These are phyloP conservation scores for Apostasia shenzhenica DNA, from an alignment of 106 monocot genomes.

Conservation along the genomic window DNA sequence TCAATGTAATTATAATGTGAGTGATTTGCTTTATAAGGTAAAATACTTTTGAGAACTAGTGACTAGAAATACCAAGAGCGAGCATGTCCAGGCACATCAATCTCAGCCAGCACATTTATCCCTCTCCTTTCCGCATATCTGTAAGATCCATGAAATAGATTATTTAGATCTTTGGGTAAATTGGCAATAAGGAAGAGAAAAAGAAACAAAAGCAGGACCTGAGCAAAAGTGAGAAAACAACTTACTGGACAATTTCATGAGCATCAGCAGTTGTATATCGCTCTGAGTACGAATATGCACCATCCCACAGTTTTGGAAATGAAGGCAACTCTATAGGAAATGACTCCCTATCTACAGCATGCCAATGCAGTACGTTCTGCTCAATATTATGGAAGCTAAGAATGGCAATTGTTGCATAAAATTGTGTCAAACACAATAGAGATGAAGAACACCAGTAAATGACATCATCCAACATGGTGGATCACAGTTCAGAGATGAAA, in stretches of 20 bases:
- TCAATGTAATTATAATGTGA: background rate
- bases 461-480: too few relatives aligned
- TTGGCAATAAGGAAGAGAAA: background rate
- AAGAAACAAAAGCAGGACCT: background rate
- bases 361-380: slow-evolving; percentile 99
- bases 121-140: slow-evolving; percentile 86
- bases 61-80: slow-evolving; percentile 57
- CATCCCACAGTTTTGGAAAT: slow-evolving; percentile 86
- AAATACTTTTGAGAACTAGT: background rate
- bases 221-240: slow-evolving; percentile 4
- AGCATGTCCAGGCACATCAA: slow-evolving; percentile 97
- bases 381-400: background rate
- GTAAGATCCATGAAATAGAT: slow-evolving; percentile 12
- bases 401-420: too few relatives aligned
- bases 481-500: too few relatives aligned
- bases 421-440: too few relatives aligned
- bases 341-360: slow-evolving; percentile 85
- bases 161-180: too few relatives aligned
- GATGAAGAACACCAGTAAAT: too few relatives aligned
- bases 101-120: slow-evolving; percentile 87
- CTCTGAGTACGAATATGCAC: slow-evolving; percentile 75
- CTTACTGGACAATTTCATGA: slow-evolving; percentile 80
- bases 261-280: slow-evolving; percentile 84
- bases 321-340: slow-evolving; percentile 93
- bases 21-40: background rate